These are phyloP conservation scores for Sporobolomyces phaffii DNA, from an alignment of 768 basidiomycete species.

Conservation along the genomic window DNA sequence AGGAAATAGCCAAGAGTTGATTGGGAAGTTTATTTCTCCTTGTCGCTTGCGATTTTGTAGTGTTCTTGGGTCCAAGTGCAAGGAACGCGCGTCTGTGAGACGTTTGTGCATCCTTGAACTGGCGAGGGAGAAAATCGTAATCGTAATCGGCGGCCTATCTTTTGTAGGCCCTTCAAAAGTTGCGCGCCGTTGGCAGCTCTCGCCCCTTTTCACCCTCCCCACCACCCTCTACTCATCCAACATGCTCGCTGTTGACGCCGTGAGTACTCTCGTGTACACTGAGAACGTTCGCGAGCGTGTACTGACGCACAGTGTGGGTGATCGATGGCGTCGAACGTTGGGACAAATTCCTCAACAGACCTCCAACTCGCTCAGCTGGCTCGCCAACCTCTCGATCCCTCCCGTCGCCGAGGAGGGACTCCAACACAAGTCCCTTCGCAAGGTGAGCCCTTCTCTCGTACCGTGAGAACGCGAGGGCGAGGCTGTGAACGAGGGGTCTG, in stretches of 20 bases:
- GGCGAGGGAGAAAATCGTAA: too few species aligned
- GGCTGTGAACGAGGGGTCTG: neutral
- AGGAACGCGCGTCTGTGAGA: too few species aligned
- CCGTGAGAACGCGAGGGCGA: neutral
- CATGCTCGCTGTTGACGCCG: slow-evolving; percentile 15
- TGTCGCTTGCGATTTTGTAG: too few species aligned
- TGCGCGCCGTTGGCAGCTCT: neutral
- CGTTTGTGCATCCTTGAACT: too few species aligned
- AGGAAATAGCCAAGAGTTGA: too few species aligned
- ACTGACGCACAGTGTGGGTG: neutral
- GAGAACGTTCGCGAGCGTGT: neutral
- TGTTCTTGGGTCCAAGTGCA: too few species aligned
- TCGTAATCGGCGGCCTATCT: too few species aligned
- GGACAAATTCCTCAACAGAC: slow-evolving; percentile 30
- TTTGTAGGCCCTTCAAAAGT: too few species aligned
- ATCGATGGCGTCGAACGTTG: slow-evolving; percentile 1
- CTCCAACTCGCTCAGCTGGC: slow-evolving; percentile 77
- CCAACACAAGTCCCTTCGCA: slow-evolving; percentile 78
- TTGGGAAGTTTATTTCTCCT: too few species aligned
- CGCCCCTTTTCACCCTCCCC: neutral
- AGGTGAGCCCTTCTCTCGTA: slow-evolving; percentile 55
- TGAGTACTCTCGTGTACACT: neutral
- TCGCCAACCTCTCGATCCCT: slow-evolving; percentile 68
- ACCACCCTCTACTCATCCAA: neutral
- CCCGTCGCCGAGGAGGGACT: slow-evolving; percentile 66